These are phyloP conservation scores for Garcia nutans DNA, from an alignment of 345 rosid genomes.

Conservation along the genomic window DNA sequence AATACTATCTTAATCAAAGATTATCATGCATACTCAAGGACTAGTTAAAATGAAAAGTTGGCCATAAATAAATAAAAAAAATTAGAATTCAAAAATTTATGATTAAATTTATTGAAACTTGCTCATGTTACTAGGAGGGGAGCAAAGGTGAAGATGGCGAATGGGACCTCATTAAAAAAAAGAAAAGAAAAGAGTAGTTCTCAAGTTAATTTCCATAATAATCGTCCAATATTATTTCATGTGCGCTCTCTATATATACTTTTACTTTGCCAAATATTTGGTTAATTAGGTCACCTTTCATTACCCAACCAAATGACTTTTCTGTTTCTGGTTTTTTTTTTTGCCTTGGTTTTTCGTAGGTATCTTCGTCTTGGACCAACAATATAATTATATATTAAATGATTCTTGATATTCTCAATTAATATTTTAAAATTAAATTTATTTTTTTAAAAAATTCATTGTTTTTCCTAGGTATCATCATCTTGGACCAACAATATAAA, in stretches of 20 bases:
- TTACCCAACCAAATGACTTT: slow-evolving; percentile 8
- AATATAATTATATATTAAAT: background rate
- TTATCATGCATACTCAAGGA: too few relatives aligned
- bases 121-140: too few relatives aligned
- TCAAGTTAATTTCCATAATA: background rate
- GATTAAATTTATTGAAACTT: too few relatives aligned
- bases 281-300: slow-evolving; percentile 11
- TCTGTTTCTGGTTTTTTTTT: background rate
- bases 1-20: too few relatives aligned
- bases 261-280: background rate
- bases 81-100: too few relatives aligned
- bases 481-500: slow-evolving; percentile 5
- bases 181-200: background rate
- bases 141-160: background rate
- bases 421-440: too few relatives aligned
- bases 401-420: too few relatives aligned
- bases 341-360: slow-evolving; percentile 2
- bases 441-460: too few relatives aligned
- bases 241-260: background rate
- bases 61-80: too few relatives aligned
- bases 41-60: too few relatives aligned
- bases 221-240: too few relatives aligned
- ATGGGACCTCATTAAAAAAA: slow-evolving; percentile 6
- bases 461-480: slow-evolving; percentile 11
- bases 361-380: slow-evolving; percentile 14